Base-by-base conservation (phyloP, 1,284 basidiomycete genomes). In the Cystobasidium slooffiae region DNA sequence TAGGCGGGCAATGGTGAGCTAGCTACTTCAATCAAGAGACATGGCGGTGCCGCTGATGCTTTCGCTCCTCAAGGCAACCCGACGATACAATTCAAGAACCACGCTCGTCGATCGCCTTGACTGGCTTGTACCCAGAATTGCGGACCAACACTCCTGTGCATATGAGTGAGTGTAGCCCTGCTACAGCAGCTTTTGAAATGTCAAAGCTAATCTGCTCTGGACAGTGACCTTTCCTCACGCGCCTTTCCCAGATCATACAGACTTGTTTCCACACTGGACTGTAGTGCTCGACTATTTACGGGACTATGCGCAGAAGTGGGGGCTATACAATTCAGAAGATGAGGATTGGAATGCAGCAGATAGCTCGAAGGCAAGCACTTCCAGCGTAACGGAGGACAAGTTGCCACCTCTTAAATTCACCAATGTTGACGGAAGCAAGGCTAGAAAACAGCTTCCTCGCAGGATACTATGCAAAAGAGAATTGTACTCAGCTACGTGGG, bases 131-230 rank as follows among this genome's bases (percentile, higher is more conserved):
- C 53, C 72, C 72, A 46, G 63, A 73, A 24, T 43, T 73, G 43
- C 72, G 72, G 9, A 67, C 72, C 37, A 73, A 73, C 31, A 73
- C 72, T 44, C 72, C 72, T 12, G 62, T 73, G 6, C 59, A 73
- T 37, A 73, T 73, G 72, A 73, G 58, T 63, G 39, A 3, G 59
- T 63, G 14, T 18, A 18, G 7, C 9, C 31, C 20, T 14, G 22
- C 8, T 31, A 52, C 43, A 8, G 14, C 8, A 68, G 9, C 53
- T 56, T 24, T 46, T 22, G 22, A 16, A 8, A n/a, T n/a, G n/a
- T 69, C 18, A 12, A 53, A 51, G 18, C 37, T 12, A 49, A 58
- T 41, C 4, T 43, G 18, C 16, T 10, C n/a, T 47, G 3, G 1
- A 3, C 58, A 70, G 68, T 72, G 69, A 72, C 69, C 16, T 72